These are phyloP conservation scores for Amanita fuliginea DNA, from an alignment of 768 basidiomycete genomes.

Conservation along the genomic window DNA sequence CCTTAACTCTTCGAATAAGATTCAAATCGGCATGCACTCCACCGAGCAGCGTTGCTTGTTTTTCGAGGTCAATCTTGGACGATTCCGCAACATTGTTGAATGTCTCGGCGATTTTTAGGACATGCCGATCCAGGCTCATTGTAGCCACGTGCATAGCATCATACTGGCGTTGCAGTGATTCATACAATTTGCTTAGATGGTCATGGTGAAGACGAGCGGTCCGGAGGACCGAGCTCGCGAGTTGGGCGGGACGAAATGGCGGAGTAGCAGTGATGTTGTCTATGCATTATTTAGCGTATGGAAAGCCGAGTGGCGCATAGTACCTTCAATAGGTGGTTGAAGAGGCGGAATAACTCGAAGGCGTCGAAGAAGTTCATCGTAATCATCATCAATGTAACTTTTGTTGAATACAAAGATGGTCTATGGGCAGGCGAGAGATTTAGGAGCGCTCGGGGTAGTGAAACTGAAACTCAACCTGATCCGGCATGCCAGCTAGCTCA, in stretches of 20 bases:
- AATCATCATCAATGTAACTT: constrained; percentile 58
- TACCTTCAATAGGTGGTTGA: constrained; percentile 68
- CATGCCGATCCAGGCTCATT: constrained; percentile 57
- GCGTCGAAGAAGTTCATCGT: constrained; percentile 53
- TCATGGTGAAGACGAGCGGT: constrained; percentile 58
- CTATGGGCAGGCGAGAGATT: constrained; percentile 18
- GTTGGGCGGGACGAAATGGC: constrained; percentile 57
- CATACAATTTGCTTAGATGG: constrained; percentile 37
- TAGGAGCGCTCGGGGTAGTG: background rate
- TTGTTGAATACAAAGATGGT: constrained; percentile 82
- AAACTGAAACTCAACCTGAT: constrained; percentile 44
- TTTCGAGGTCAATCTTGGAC: constrained; percentile 57
- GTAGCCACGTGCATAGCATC: constrained; percentile 68
- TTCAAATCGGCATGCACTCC: constrained; percentile 65
- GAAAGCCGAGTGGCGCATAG: constrained; percentile 7
- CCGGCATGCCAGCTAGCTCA: constrained; percentile 63
- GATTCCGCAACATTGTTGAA: constrained; percentile 48
- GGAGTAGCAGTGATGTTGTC: constrained; percentile 58
- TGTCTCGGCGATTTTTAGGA: constrained; percentile 58
- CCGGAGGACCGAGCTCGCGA: constrained; percentile 56
- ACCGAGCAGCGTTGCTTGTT: constrained; percentile 49
- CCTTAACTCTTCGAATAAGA: constrained; percentile 50
- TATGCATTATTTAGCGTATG: constrained; percentile 13
- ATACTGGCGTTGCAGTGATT: constrained; percentile 52
- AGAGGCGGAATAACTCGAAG: constrained; percentile 50